Base-by-base conservation (phyloP, 2,329 filamentous ascomycete species). In the Cryphonectria naterciae region DNA sequence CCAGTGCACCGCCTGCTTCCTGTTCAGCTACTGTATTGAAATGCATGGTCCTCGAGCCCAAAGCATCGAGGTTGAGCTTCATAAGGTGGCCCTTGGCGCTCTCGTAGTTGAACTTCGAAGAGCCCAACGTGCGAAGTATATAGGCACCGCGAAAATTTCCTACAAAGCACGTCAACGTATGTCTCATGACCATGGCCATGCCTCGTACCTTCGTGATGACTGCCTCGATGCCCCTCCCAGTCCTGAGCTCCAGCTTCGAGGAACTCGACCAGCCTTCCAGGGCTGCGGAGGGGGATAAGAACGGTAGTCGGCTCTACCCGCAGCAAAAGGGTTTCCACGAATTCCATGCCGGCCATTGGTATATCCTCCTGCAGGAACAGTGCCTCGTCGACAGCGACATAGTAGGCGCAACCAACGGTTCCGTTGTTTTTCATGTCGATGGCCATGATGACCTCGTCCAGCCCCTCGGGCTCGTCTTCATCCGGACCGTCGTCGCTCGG, bases 341-440 rank as follows among this genome's bases (percentile, higher is more conserved):
- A 82, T 49, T 93, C 90, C n/a, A 88, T 78, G n/a, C 89, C 90
- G 5, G 90, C 91, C 74, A 89, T 84, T 22, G 88, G 85, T 13
- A 93, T 85, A 75, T 98, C 95, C 77, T 95, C 90, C 77, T 97
- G 90, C 60, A 97, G 85, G 71, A 88, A 91, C 4, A 98, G 80
- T 49, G 85, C 89, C 76, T 93, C 90, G 54, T 94, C 89, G 37
- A 86, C 82, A 7, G 91, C 89, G 63, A 91, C 84, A 77, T 95
- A 97, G 77, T 95, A 97, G 62, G 93, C 91, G 79, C 94, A 98
- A 0, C 95, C 95, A 25, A 97, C 85, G 0, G 87, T 90, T 0
- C 88, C 89, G 41, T 88, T 86, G n/a, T 90, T 87, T 73, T 87
- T 89, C 78, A 95, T 85, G 71, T 97, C 90, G 35, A 97, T 83